Conservation (phyloP, 176 grass and related monocot genomes). For the Melocanna baccifera region DNA sequence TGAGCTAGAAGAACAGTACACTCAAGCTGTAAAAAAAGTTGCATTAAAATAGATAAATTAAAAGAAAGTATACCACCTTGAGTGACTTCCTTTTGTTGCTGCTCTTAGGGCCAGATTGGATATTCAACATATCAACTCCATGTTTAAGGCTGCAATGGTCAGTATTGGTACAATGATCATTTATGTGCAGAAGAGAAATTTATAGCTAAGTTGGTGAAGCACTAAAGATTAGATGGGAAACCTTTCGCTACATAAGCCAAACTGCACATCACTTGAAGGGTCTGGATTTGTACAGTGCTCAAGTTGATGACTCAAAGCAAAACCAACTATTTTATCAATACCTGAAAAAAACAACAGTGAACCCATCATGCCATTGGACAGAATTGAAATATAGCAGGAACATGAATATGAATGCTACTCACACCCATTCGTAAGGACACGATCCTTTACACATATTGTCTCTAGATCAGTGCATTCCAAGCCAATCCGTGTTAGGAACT, state of each 20-base stretch:
- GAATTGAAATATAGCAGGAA: slow-evolving; percentile 15
- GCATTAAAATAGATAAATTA: neutral
- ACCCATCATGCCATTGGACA: slow-evolving; percentile 13
- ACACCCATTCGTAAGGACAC: slow-evolving; percentile 85
- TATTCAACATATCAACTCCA: slow-evolving; percentile 74
- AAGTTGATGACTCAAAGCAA: slow-evolving; percentile 80
- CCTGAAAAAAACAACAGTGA: slow-evolving; percentile 40
- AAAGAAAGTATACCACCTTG: slow-evolving; percentile 49
- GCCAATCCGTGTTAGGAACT: slow-evolving; percentile 72
- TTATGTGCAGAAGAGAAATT: neutral
- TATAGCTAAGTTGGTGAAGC: slow-evolving; percentile 14
- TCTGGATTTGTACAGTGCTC: slow-evolving; percentile 48
- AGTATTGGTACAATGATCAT: slow-evolving; percentile 21
- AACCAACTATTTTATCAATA: slow-evolving; percentile 94
- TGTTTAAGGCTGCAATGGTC: slow-evolving; percentile 65
- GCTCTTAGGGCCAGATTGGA: slow-evolving; percentile 61
- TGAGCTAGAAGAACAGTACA: neutral
- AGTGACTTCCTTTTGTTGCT: slow-evolving; percentile 80
- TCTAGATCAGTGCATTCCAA: slow-evolving; percentile 74
- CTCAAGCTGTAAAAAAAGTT: neutral
- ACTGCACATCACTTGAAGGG: slow-evolving; percentile 32
- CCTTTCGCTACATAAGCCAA: slow-evolving; percentile 75
- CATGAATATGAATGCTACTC: slow-evolving; percentile 39
- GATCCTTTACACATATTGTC: slow-evolving; percentile 71
- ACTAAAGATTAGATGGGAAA: slow-evolving; percentile 31